Evolutionary conservation across 1,284 basidiomycete species (phyloP), one percentile per base, ranked within the genome.

Genomic region (Pseudozyma sp.): DNA sequence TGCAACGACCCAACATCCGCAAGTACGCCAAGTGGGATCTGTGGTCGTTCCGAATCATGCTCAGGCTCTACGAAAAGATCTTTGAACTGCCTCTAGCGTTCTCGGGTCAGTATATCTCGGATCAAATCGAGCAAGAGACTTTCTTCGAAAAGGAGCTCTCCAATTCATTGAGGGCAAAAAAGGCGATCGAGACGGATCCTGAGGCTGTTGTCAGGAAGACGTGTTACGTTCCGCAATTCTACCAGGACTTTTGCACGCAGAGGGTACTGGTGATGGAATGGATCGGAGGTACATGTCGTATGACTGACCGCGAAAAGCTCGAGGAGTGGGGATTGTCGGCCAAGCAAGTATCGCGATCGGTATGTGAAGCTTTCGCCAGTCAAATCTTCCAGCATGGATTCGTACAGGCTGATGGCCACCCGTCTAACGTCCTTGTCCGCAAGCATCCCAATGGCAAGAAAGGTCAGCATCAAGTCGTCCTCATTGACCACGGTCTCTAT

Each of bases 321-420:
- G 66, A 70, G 16, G 72, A 72, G 44, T 77, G 78, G 76, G 80
- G 78, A 5, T 53, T 82, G 44, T 66, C 52, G 18, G 71, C 74
- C n/a, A 71, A 70, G 45, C 64, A 59, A 36, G 81, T 81, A 1
- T 71, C 74, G 10, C 52, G 57, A 19, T 72, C 64, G 38, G 79
- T 81, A 3, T 79, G 77, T 55, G 80, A 82, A 44, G 76, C 77
- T 7, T 80, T 79, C 55, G 73, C 81, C 2, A 73, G 76, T 36
- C 78, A 80, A 57, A 81, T 82, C 52, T 82, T 82, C 57, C 78
- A 81, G 53, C 75, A 80, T 50, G 81, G 81, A 1, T 77, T 80
- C 39, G 72, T 82, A 2, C 81, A 82, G 47, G 79, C 79, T 1
- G 79, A 82, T 49, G 80, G 80, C 1, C 80, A 82, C 57, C 70